Evolutionary conservation across 225 moss, liverwort and hornwort species (phyloP).

Genomic region (Polytrichum formosum): DNA sequence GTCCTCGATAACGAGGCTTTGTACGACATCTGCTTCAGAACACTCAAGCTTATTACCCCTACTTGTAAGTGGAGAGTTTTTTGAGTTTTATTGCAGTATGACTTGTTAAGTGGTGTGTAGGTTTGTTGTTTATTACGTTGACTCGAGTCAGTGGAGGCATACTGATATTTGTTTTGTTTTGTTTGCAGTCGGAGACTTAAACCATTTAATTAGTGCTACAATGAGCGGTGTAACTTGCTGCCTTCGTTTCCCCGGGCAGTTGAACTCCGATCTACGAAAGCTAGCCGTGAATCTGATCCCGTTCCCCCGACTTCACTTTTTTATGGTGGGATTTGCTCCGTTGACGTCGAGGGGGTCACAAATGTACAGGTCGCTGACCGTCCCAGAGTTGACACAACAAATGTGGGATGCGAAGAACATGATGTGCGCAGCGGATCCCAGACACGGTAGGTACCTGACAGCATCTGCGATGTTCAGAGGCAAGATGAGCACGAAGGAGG

Average conservation of each 20-base stretch:
- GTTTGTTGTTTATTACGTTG: not conserved
- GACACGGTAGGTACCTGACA: slow-evolving; percentile 48
- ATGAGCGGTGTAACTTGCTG: slow-evolving; percentile 54
- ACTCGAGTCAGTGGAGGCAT: not conserved
- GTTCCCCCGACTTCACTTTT: slow-evolving; percentile 43
- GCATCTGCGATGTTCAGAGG: slow-evolving; percentile 55
- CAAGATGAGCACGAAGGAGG: slow-evolving; percentile 59
- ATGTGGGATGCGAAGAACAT: slow-evolving; percentile 67
- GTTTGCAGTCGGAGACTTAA: slow-evolving; percentile 43
- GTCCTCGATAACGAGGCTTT: slow-evolving; percentile 40
- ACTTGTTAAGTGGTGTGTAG: fast-evolving
- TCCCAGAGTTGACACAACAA: slow-evolving; percentile 51
- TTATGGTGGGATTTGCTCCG: slow-evolving; percentile 50
- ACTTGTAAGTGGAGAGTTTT: slow-evolving; percentile 21
- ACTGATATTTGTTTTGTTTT: not conserved
- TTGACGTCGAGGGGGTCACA: slow-evolving; percentile 43
- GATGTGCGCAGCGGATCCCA: slow-evolving; percentile 58
- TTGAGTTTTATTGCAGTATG: too few relatives aligned
- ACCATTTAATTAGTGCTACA: slow-evolving; percentile 40
- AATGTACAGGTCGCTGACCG: slow-evolving; percentile 45
- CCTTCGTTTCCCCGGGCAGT: slow-evolving; percentile 41
- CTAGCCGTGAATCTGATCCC: slow-evolving; percentile 52
- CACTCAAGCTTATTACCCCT: slow-evolving; percentile 31
- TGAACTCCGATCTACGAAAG: slow-evolving; percentile 53
- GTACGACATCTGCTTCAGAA: slow-evolving; percentile 41